phyloP scores from a whole-genome alignment of 2,329 filamentous ascomycete genomes.

The Cucurbitaria berberidis region DNA sequence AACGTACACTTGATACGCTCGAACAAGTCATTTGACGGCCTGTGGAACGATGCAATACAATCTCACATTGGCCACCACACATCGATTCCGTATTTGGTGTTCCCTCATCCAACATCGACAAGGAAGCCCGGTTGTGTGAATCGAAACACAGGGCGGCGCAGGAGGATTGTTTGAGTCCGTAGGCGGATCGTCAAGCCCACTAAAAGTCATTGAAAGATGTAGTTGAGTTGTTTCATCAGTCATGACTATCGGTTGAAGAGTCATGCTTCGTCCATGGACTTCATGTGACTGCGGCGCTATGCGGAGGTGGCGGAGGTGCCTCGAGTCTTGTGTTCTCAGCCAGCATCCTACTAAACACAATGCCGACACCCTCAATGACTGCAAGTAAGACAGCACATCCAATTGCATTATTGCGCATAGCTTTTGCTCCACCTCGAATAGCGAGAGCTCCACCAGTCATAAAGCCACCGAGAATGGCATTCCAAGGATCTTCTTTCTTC shows the following conservation, averaged over 20 bases:
- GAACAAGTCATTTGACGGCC: not conserved
- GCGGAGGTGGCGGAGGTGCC: constrained; percentile 50
- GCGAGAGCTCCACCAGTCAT: constrained; percentile 87
- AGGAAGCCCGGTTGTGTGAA: not conserved
- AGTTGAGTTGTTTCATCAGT: not conserved
- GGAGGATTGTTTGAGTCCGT: not conserved
- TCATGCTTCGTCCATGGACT: not conserved
- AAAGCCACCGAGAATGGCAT: constrained; percentile 95
- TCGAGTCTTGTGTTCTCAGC: constrained; percentile 85
- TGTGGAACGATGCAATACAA: not conserved
- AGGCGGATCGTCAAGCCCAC: not conserved
- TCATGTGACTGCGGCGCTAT: not conserved
- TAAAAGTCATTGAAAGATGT: not conserved
- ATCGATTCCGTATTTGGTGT: not conserved
- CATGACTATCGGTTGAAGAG: not conserved
- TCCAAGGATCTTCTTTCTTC: constrained; percentile 98
- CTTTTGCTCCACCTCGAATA: constrained; percentile 87
- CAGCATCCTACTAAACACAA: constrained; percentile 92
- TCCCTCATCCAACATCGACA: not conserved
- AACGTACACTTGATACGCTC: not conserved
- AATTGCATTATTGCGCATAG: constrained; percentile 92
- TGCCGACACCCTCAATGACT: constrained; percentile 96
- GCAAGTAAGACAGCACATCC: constrained; percentile 91
- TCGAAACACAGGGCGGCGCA: too few relatives aligned
- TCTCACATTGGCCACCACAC: not conserved